These are phyloP conservation scores for Wilhelminamyces savonicus DNA, from an alignment of 805 yeast genomes.

Conservation along the genomic window DNA sequence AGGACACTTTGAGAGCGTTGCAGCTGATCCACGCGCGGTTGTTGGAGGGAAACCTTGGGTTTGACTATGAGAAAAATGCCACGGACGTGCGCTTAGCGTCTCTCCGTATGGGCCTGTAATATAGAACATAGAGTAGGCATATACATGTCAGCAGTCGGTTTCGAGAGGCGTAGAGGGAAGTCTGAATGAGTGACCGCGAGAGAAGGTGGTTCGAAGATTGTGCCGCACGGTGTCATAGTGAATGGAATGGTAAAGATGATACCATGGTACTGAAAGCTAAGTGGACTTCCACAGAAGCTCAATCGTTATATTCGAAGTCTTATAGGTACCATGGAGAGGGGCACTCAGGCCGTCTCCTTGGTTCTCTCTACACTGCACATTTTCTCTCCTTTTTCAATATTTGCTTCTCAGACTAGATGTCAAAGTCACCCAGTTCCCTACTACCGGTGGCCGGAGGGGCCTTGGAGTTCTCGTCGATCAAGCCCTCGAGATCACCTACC, in stretches of 20 bases:
- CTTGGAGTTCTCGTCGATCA: slow-evolving; percentile 43
- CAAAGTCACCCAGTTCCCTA: slow-evolving; percentile 29
- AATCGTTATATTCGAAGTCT: background rate
- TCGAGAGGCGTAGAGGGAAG: too few species aligned
- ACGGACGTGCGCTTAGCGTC: slow-evolving; percentile 27
- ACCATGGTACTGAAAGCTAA: background rate
- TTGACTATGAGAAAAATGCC: slow-evolving; percentile 11
- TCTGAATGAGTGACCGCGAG: background rate
- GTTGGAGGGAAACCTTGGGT: slow-evolving; percentile 40
- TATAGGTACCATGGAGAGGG: background rate
- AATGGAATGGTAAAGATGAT: background rate
- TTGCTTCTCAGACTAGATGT: slow-evolving; percentile 12
- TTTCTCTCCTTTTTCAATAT: background rate
- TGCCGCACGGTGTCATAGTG: background rate
- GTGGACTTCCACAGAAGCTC: background rate
- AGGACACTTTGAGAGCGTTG: slow-evolving; percentile 79
- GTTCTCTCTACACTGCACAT: background rate
- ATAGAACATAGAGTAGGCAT: too few species aligned
- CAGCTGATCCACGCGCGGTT: slow-evolving; percentile 77
- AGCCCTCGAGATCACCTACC: slow-evolving; percentile 55
- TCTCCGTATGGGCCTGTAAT: slow-evolving; percentile 3
- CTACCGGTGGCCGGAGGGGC: slow-evolving; percentile 10
- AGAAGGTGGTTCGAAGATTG: background rate
- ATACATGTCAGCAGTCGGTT: too few species aligned
- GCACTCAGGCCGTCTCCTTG: slow-evolving; percentile 1